These are phyloP conservation scores for Erodium trifolium DNA, from an alignment of 441 rosid species.

Conservation along the genomic window DNA sequence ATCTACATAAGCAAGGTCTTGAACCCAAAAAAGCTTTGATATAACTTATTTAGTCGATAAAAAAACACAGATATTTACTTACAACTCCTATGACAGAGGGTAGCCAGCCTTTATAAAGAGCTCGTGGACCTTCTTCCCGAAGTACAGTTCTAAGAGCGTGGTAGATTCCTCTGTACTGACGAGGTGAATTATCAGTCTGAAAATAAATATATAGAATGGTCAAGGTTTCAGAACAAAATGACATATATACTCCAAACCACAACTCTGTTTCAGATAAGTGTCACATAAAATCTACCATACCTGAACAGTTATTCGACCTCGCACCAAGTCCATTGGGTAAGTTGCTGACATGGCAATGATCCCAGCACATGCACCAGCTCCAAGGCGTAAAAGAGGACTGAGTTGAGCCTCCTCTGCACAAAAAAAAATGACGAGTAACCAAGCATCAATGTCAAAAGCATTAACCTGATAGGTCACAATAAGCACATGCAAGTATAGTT, in stretches of 20 bases:
- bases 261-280: too few species aligned
- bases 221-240: too few species aligned
- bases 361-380: slow-evolving; percentile 67
- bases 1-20: too few species aligned
- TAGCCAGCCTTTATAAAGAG: slow-evolving; percentile 34
- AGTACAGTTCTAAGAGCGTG: background rate
- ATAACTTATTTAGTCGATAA: too few species aligned
- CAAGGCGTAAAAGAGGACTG: slow-evolving; percentile 50
- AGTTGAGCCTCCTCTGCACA: slow-evolving; percentile 45
- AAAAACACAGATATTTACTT: background rate
- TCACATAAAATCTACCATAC: slow-evolving; percentile 15
- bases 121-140: background rate
- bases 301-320: slow-evolving; percentile 56
- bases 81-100: slow-evolving; percentile 65
- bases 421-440: too few species aligned
- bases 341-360: slow-evolving; percentile 64
- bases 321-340: slow-evolving; percentile 61
- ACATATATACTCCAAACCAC: too few species aligned
- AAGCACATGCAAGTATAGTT: too few species aligned
- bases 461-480: background rate
- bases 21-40: too few species aligned
- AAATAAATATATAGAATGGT: background rate
- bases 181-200: slow-evolving; percentile 47
- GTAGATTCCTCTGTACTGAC: background rate
- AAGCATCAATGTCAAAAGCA: too few species aligned